Base-by-base conservation (phyloP, 163 green algal species). In the Scenedesmus sp. region DNA sequence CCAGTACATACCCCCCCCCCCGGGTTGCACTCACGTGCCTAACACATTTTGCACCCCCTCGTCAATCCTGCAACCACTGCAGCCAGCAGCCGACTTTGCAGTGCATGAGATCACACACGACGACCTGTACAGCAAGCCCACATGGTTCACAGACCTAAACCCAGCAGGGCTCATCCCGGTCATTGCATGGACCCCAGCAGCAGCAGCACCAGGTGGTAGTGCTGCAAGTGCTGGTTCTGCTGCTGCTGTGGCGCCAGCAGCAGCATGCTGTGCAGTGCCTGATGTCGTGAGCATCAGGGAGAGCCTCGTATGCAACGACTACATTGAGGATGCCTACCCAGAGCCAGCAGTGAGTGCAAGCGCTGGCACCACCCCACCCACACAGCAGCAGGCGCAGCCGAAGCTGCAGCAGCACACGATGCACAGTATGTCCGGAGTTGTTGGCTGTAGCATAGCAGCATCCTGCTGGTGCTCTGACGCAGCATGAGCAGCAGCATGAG, bases 101-200 rank as follows among this genome's bases (percentile, higher is more conserved):
- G 18, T 92, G 1, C 70, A 94, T 43, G 92, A 95, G 43, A 86
- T 95, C 12, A 83, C 51, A 15, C 72, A 93, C 22, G 87, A 91
- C 30, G 86, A 95, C 37, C 89, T 93, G 4, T 85, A 93, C 35
- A 93, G 83, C 59, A 95, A 95, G 83, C 93, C 93, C 42, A 37
- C 89, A 2, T 95, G 93, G 93, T 94, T 95, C 80, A 70, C 82
- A 13, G 86, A 87, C 37, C 90, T 95, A 22, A 94, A 94, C 88
- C 93, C 93, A 20, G 76, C 90, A 24, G 86, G 86, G 1, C 51
- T 91, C 46, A 91, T 91, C 18, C 86, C 86, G 2, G 76, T 91
- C 35, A 81, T 91, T 7, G 86, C 86, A 33, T 91, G 73, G 73
- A 76, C 26, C 65, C 65, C 35, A 91, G 9, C n/a, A 53, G 46